Evolutionary conservation across 192 early-diverging fungal species (phyloP).

Genomic region (Gamsiella multidivaricata): DNA sequence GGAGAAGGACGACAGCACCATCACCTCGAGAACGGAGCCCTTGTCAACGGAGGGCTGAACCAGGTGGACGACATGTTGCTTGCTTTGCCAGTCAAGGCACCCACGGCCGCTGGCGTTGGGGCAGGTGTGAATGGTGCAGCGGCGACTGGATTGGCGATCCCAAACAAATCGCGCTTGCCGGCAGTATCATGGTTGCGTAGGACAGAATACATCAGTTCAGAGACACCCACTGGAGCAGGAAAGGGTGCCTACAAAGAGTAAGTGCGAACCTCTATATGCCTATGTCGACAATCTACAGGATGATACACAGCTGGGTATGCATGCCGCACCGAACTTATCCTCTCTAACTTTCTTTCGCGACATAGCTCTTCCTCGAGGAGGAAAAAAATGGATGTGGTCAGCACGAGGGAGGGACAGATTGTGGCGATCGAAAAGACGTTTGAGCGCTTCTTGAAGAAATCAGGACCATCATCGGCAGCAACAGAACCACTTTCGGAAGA

Average conservation of each 20-base stretch:
- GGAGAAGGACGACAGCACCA: conserved; percentile 50
- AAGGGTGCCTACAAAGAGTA: conserved; percentile 45
- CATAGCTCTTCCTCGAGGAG: conserved; percentile 17
- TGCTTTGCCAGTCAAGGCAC: conserved; percentile 13
- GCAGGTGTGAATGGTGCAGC: background rate
- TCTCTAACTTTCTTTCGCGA: background rate
- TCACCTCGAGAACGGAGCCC: conserved; percentile 39
- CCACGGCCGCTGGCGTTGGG: background rate
- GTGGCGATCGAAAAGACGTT: conserved; percentile 61
- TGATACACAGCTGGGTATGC: no score
- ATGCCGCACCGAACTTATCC: no score
- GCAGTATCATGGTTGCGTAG: conserved; percentile 66
- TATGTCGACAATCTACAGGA: no score
- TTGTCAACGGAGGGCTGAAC: conserved; percentile 3
- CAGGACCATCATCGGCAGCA: conserved; percentile 9
- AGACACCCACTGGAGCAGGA: conserved; percentile 55
- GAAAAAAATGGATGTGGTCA: conserved; percentile 38
- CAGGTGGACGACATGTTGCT: conserved; percentile 19
- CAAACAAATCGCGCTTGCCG: conserved; percentile 36
- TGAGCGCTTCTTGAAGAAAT: conserved; percentile 35
- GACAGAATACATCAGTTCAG: conserved; percentile 64
- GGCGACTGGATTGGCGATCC: conserved; percentile 24
- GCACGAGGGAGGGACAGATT: conserved; percentile 57
- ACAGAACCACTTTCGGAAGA: conserved; percentile 20
- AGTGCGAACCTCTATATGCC: background rate